A percentile compares a stretch with the other conserved stretches of the same genome.
phyloP scores from a whole-genome alignment of 441 rosid species.

The Flueggea neowawraea region DNA sequence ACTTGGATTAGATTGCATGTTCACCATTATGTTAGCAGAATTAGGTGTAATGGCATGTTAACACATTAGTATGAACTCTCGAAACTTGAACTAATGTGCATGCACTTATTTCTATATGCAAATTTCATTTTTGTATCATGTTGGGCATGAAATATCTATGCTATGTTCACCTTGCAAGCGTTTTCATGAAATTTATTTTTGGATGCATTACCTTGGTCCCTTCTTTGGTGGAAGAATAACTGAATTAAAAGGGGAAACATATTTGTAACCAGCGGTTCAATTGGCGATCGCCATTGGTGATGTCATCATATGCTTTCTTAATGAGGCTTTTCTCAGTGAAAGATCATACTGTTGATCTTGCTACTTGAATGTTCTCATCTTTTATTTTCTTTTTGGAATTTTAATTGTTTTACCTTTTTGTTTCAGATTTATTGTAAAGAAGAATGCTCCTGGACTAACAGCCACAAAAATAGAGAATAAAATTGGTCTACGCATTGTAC shows the following conservation, averaged over 20 bases:
- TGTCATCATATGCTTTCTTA: no score
- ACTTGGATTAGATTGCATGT: background rate
- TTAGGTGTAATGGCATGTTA: no score
- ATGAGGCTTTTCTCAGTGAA: no score
- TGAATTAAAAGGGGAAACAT: no score
- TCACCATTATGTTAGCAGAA: no score
- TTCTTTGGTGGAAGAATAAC: no score
- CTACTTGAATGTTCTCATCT: background rate
- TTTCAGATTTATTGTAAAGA: slow-evolving; percentile 78
- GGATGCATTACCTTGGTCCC: background rate
- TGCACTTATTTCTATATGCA: background rate
- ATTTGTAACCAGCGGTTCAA: no score
- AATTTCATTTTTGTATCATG: background rate
- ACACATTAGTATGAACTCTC: no score
- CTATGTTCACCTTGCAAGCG: background rate
- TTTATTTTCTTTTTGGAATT: no score
- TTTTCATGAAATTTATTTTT: background rate
- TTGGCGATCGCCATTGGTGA: no score
- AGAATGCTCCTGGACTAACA: slow-evolving; percentile 83
- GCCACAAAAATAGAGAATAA: slow-evolving; percentile 86
- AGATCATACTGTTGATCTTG: no score
- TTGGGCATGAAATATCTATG: background rate
- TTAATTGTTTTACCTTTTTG: slow-evolving; percentile 9
- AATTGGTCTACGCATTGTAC: slow-evolving; percentile 93
- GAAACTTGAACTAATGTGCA: background rate